Conservation (phyloP, 768 basidiomycete species). For the Mycena venus region DNA sequence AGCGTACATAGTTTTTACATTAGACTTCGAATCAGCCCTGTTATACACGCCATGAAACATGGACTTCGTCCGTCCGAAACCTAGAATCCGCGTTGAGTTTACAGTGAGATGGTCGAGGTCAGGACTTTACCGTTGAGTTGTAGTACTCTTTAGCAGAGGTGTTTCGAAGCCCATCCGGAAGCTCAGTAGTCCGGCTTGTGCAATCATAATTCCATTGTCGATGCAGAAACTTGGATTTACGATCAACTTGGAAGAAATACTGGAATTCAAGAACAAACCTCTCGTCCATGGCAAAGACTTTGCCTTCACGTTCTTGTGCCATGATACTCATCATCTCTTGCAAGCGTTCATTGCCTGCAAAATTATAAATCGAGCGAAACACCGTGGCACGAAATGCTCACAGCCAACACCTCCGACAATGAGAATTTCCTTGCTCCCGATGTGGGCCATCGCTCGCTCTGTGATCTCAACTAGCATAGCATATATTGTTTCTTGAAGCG, state of each 20-base stretch:
- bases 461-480: slow-evolving; percentile 99
- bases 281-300: slow-evolving; percentile 96
- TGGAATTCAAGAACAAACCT: slow-evolving; percentile 62
- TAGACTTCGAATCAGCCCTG: neutral
- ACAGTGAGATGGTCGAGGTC: neutral
- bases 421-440: slow-evolving; percentile 94
- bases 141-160: slow-evolving; percentile 82
- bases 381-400: slow-evolving; percentile 57
- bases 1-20: slow-evolving; percentile 26
- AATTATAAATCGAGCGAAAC: neutral
- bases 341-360: slow-evolving; percentile 87
- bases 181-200: slow-evolving; percentile 94
- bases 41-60: slow-evolving; percentile 89
- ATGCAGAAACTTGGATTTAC: slow-evolving; percentile 87
- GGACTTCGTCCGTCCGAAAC: slow-evolving; percentile 95
- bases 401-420: slow-evolving; percentile 99
- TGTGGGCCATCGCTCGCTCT: slow-evolving; percentile 99
- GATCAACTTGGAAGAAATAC: neutral
- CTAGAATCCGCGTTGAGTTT: slow-evolving; percentile 54
- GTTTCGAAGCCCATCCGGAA: slow-evolving; percentile 93
- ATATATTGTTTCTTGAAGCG: slow-evolving; percentile 96
- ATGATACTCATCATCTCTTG: slow-evolving; percentile 99
- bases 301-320: slow-evolving; percentile 90
- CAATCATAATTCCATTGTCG: slow-evolving; percentile 99
- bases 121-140: slow-evolving; percentile 84